Conservation (phyloP, 768 basidiomycete species). For the Phanerochaete sordida region DNA sequence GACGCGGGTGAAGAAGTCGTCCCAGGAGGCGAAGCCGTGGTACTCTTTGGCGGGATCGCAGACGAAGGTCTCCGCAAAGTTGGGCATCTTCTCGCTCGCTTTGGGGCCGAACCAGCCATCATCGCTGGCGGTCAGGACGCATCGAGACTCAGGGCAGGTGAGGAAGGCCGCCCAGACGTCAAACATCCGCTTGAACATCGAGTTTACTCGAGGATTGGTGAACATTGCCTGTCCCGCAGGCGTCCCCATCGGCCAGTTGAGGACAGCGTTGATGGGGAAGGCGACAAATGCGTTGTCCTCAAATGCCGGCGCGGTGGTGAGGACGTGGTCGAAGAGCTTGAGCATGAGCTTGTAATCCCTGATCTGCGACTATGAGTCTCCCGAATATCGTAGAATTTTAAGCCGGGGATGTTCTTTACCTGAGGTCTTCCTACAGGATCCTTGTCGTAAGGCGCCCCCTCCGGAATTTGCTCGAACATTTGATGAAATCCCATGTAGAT, state of each 20-base stretch:
- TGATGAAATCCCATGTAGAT: constrained; percentile 31
- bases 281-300: constrained; percentile 39
- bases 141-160: constrained; percentile 36
- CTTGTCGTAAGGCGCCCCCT: constrained; percentile 9
- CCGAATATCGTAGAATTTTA: too few species aligned
- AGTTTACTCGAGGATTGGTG: constrained; percentile 42
- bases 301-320: constrained; percentile 40
- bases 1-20: constrained; percentile 51
- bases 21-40: constrained; percentile 47
- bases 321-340: constrained; percentile 37
- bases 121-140: constrained; percentile 34
- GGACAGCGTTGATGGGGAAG: constrained; percentile 44
- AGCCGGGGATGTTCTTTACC: background rate
- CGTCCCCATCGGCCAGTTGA: constrained; percentile 43
- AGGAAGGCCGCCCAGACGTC: constrained; percentile 49
- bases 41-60: constrained; percentile 37
- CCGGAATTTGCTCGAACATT: constrained; percentile 31
- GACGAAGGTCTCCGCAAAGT: constrained; percentile 30
- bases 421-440: constrained; percentile 10
- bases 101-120: constrained; percentile 48
- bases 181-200: constrained; percentile 43
- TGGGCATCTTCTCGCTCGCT: constrained; percentile 23
- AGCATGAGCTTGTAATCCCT: constrained; percentile 40
- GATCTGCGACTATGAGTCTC: constrained; percentile 24
- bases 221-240: constrained; percentile 31